Evolutionary conservation across 768 basidiomycete species (phyloP).

Genomic region (Rhizopogon vulgaris): DNA sequence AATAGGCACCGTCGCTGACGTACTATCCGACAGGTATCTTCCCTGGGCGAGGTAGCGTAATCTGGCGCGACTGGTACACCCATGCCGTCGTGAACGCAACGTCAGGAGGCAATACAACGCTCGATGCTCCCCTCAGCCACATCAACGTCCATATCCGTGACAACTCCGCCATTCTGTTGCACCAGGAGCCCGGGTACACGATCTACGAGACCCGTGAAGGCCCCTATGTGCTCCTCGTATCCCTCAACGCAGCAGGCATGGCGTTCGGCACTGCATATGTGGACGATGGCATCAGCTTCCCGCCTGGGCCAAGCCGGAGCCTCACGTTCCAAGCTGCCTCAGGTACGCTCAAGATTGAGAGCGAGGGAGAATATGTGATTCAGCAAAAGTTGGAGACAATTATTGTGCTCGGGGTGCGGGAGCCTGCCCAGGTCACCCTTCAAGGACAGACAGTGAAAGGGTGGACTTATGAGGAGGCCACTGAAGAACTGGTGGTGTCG

Average conservation of each 20-base stretch:
- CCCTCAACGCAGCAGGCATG: conserved; percentile 38
- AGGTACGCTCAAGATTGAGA: no score
- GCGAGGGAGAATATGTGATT: no score
- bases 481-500: no score
- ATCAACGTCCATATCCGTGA: conserved; percentile 77
- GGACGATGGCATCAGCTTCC: conserved; percentile 63
- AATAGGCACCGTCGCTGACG: not conserved
- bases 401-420: no score
- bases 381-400: no score
- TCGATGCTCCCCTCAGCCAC: conserved; percentile 65
- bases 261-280: conserved; percentile 60
- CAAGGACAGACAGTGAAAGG: no score
- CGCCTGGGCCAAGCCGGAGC: conserved; percentile 46
- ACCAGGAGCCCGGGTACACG: conserved; percentile 60
- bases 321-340: conserved; percentile 37
- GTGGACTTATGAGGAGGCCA: no score
- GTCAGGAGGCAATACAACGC: conserved; percentile 37
- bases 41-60: conserved; percentile 51
- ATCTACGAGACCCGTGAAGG: conserved; percentile 57
- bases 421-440: no score
- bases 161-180: conserved; percentile 57
- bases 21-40: conserved; percentile 43
- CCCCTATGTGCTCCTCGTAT: conserved; percentile 58
- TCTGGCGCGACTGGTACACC: conserved; percentile 74
- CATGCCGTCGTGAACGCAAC: conserved; percentile 46